Evolutionary conservation across 2,329 filamentous ascomycete species (phyloP), one percentile per base, ranked within the genome.

Genomic region (Fusarium incarnatum): DNA sequence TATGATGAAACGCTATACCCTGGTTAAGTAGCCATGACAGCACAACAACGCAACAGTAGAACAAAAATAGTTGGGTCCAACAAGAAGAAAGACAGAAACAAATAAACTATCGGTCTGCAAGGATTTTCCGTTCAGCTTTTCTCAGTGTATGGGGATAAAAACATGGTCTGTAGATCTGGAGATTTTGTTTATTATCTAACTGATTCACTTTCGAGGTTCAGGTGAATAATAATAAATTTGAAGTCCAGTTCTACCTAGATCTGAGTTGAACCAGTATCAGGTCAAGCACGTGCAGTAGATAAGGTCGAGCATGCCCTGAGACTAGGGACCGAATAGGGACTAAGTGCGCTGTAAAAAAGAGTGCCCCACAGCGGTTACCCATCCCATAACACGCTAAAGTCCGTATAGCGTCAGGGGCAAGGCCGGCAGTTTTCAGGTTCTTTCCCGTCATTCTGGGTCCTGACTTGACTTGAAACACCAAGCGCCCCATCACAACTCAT

Each of bases 381-480:
- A 57, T 41, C 52, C 41, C 60, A 60, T 46, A 42, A 49, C 52
- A 48, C 50, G 20, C 57, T 47, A 46, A 41, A 49, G 18, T 30
- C 34, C n/a, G 56, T 59, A 56, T 56, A 71, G 64, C 56, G 60
- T 68, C 68, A 71, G 68, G 68, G 64, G 68, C 50, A 16, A 41
- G 42, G 20, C 62, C 61, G 47, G 61, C 52, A 65, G 60, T 60
- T 44, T 60, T 41, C 49, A 53, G 49, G 25, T 66, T 76, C 49
- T 44, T 45, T 47, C 32, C 45, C 58, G 27, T 60, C 40, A 28
- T 27, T 59, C 56, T 61, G 59, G 59, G 59, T 62, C 45, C 49
- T 53, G 49, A 53, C 49, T 53, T 53, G 32, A 54, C 53, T 71
- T 76, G 75, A 77, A 77, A 77, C 75, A 74, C 64, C 68, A 70